Evolutionary conservation across 768 basidiomycete genomes (phyloP).

Genomic region (Filobasidium wieringae): DNA sequence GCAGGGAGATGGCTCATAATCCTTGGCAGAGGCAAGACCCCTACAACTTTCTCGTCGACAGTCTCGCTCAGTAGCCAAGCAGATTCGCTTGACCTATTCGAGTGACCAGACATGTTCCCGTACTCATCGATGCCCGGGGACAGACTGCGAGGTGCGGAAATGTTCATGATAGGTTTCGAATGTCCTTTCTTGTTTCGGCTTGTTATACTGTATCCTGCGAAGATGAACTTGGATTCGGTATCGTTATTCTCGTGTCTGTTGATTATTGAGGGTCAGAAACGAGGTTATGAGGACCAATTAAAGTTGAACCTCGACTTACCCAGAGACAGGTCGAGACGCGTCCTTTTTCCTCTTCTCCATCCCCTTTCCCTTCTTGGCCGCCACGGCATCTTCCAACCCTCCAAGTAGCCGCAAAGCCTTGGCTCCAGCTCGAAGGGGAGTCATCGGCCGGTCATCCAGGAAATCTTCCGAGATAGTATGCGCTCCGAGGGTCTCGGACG

Average conservation of each 20-base stretch:
- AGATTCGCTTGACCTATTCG: no score
- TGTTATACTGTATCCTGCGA: no score
- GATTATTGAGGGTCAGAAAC: no score
- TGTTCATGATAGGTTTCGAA: no score
- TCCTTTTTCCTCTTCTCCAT: not conserved
- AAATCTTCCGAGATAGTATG: not conserved
- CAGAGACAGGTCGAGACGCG: not conserved
- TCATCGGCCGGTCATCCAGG: constrained; percentile 1
- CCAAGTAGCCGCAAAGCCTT: constrained; percentile 10
- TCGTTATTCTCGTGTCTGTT: no score
- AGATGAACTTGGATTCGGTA: no score
- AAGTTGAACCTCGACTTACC: not conserved
- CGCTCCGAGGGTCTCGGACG: not conserved
- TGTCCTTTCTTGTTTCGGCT: no score
- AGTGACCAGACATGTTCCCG: no score
- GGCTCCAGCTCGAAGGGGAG: constrained; percentile 7
- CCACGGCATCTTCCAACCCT: not conserved
- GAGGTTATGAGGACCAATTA: no score
- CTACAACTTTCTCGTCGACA: not conserved
- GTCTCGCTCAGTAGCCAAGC: no score
- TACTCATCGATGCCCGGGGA: no score
- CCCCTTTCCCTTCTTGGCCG: not conserved
- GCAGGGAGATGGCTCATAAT: not conserved
- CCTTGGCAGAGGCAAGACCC: not conserved
- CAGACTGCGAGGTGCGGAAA: no score